phyloP scores from a whole-genome alignment of 805 yeast genomes.

The Vanderwaltozyma tropicalis region DNA sequence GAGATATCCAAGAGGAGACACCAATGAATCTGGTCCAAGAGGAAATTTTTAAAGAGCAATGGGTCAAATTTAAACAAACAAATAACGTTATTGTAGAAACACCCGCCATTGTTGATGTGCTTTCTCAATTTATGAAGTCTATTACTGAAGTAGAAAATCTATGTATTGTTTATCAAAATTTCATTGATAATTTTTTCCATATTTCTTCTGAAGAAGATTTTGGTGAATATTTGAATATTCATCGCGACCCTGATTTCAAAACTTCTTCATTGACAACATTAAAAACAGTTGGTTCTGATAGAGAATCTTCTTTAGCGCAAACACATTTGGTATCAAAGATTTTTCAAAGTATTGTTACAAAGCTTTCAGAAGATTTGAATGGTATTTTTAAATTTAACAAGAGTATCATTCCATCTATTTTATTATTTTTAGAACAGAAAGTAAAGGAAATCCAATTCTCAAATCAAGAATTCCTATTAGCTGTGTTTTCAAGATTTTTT shows the following conservation, averaged over 20 bases:
- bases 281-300: slow-evolving; percentile 35
- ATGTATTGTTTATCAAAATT: slow-evolving; percentile 38
- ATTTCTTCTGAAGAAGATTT: slow-evolving; percentile 35
- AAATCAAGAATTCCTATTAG: slow-evolving; percentile 54
- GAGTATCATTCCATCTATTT: slow-evolving; percentile 34
- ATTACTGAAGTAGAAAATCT: slow-evolving; percentile 17
- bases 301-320: slow-evolving; percentile 37
- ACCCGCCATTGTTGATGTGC: slow-evolving; percentile 3
- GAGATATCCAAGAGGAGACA: slow-evolving; percentile 4
- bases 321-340: slow-evolving; percentile 36
- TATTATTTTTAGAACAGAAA: slow-evolving; percentile 33
- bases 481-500: slow-evolving; percentile 40
- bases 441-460: slow-evolving; percentile 33
- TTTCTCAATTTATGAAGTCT: slow-evolving; percentile 7
- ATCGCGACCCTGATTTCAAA: slow-evolving; percentile 11
- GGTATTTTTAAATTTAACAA: slow-evolving; percentile 26
- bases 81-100: slow-evolving; percentile 7
- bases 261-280: slow-evolving; percentile 25
- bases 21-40: slow-evolving; percentile 6
- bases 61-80: slow-evolving; percentile 10
- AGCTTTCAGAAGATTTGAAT: slow-evolving; percentile 9
- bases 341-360: slow-evolving; percentile 30
- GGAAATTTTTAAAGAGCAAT: slow-evolving; percentile 8
- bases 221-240: slow-evolving; percentile 32
- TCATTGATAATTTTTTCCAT: slow-evolving; percentile 37